Evolutionary conservation across 2,329 filamentous ascomycete species (phyloP).

Genomic region (Xylariaceae sp.): DNA sequence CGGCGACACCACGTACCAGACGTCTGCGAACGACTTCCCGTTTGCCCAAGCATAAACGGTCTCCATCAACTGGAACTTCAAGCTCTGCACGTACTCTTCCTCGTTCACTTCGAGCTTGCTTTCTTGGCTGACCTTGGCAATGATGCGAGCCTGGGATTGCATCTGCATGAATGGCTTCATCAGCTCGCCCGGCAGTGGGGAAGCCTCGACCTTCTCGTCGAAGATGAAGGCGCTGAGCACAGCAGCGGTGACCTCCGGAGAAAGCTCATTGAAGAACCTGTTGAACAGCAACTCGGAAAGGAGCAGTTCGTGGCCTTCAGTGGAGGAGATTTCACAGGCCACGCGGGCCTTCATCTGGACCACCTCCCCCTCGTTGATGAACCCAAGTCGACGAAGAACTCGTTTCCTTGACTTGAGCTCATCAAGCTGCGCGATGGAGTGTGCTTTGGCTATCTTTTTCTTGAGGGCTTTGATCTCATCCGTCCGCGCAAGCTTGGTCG

Average conservation of each 20-base stretch:
- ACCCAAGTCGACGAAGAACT: constrained; percentile 85
- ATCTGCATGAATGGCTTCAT: constrained; percentile 81
- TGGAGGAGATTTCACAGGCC: constrained; percentile 93
- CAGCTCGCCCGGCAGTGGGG: constrained; percentile 73
- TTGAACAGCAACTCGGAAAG: constrained; percentile 92
- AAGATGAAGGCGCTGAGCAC: constrained; percentile 93
- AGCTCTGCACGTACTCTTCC: constrained; percentile 80
- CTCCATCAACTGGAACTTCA: constrained; percentile 97
- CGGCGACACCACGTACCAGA: constrained; percentile 64
- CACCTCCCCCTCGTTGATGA: constrained; percentile 92
- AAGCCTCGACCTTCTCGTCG: constrained; percentile 84
- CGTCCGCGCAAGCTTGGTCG: constrained; percentile 65
- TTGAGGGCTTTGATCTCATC: constrained; percentile 82
- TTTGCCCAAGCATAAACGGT: constrained; percentile 89
- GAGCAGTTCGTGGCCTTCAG: constrained; percentile 82
- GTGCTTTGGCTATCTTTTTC: constrained; percentile 75
- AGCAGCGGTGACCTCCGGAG: constrained; percentile 78
- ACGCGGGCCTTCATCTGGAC: constrained; percentile 96
- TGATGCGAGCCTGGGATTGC: constrained; percentile 74
- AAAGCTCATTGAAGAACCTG: constrained; percentile 93
- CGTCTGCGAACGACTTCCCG: constrained; percentile 82
- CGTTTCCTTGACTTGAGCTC: constrained; percentile 95
- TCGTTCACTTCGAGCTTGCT: constrained; percentile 92
- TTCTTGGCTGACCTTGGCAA: constrained; percentile 91
- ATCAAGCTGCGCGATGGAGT: constrained; percentile 87